A percentile compares a stretch with the other conserved stretches of the same genome.
These are phyloP conservation scores for Pyrenochaeta sp. DNA, from an alignment of 2,329 filamentous ascomycete species.

Conservation along the genomic window DNA sequence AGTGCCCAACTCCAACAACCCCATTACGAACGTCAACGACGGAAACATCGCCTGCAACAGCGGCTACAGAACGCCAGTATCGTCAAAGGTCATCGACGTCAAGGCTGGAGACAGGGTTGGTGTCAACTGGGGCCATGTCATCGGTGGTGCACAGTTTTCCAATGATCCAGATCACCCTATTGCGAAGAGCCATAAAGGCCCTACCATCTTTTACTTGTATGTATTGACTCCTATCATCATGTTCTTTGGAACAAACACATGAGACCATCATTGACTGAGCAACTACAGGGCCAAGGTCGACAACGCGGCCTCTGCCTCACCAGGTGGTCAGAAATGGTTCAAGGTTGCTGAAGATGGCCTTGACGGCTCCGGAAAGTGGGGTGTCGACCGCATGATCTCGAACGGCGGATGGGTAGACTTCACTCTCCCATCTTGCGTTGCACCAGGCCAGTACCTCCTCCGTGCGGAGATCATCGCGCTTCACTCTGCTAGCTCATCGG, in stretches of 20 bases:
- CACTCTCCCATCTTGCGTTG: conserved; percentile 47
- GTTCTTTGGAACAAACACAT: neutral
- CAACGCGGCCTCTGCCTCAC: conserved; percentile 47
- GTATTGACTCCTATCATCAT: conserved; percentile 1
- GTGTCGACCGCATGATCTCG: conserved; percentile 59
- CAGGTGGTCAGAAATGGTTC: conserved; percentile 54
- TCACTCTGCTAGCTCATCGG: conserved; percentile 44
- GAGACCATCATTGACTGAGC: conserved; percentile 4
- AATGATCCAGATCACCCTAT: conserved; percentile 58
- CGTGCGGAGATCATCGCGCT: conserved; percentile 57
- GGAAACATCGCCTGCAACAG: conserved; percentile 59
- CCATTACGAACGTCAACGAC: conserved; percentile 59
- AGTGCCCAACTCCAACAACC: conserved; percentile 60
- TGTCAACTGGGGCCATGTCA: conserved; percentile 63
- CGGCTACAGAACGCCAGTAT: conserved; percentile 46
- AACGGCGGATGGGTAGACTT: conserved; percentile 57
- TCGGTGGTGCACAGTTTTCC: conserved; percentile 62
- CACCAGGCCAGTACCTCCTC: conserved; percentile 53
- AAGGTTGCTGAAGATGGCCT: conserved; percentile 53
- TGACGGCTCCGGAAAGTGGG: conserved; percentile 55
- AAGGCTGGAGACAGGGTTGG: conserved; percentile 62
- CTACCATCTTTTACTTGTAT: conserved; percentile 50
- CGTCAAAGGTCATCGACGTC: conserved; percentile 57
- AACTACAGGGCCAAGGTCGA: conserved; percentile 48
- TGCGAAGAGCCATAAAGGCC: conserved; percentile 59